These are phyloP conservation scores for Darksidea phi DNA, from an alignment of 495 filamentous ascomycete species.

Conservation along the genomic window DNA sequence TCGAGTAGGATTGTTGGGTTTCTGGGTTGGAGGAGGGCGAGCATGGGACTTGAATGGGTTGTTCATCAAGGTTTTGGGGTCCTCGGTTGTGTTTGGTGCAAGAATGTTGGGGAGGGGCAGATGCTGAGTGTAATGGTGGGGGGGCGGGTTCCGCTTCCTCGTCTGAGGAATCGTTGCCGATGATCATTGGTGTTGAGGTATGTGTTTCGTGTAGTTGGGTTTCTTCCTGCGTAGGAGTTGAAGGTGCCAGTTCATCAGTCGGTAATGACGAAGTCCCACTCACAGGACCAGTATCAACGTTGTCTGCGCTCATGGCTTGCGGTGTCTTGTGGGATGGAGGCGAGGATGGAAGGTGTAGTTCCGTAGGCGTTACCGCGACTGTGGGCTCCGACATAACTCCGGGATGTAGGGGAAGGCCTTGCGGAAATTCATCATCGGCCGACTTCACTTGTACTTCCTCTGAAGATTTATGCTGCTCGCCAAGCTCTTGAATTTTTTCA, in stretches of 20 bases:
- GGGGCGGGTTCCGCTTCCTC: slow-evolving; percentile 8
- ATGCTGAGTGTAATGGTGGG: slow-evolving; percentile 1
- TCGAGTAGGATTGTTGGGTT: slow-evolving; percentile 20
- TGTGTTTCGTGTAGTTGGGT: neutral
- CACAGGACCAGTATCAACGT: neutral
- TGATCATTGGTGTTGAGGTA: slow-evolving; percentile 13
- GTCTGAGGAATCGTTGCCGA: slow-evolving; percentile 21
- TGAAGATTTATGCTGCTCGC: neutral
- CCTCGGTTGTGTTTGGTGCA: neutral
- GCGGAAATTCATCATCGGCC: neutral
- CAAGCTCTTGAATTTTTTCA: slow-evolving; percentile 4
- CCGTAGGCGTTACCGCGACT: no score
- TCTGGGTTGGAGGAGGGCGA: slow-evolving; percentile 3
- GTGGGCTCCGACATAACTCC: no score
- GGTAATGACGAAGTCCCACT: neutral
- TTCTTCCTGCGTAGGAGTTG: neutral
- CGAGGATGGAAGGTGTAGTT: neutral
- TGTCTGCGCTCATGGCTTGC: neutral
- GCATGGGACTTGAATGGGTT: slow-evolving; percentile 12
- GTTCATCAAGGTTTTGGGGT: slow-evolving; percentile 11
- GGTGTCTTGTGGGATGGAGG: neutral
- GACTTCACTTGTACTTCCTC: neutral
- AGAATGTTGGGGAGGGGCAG: neutral
- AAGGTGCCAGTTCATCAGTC: neutral
- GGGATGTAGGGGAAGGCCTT: neutral